Evolutionary conservation across 768 basidiomycete genomes (phyloP).

Genomic region (Lanmaoa pseudosensibilis): DNA sequence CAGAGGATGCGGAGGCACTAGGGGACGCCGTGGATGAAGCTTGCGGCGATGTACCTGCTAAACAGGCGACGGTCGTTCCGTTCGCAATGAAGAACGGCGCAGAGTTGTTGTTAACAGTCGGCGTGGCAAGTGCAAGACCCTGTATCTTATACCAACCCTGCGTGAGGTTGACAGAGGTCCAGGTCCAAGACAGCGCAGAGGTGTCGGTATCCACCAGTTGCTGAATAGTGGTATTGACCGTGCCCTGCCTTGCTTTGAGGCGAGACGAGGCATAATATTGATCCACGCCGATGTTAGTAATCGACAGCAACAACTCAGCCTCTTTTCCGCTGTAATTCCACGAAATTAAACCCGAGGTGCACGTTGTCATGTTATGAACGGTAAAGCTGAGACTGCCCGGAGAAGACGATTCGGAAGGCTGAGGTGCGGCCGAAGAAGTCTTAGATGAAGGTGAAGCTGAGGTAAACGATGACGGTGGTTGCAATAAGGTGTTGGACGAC

Average conservation of each 20-base stretch:
- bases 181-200: constrained; percentile 31
- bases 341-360: constrained; percentile 31
- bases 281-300: constrained; percentile 43
- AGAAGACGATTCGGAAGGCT: constrained; percentile 11
- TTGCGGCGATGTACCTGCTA: constrained; percentile 18
- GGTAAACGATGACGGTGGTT: constrained; percentile 4
- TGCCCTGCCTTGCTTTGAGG: constrained; percentile 1
- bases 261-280: constrained; percentile 13
- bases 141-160: constrained; percentile 48
- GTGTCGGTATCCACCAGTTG: constrained; percentile 33
- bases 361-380: constrained; percentile 36
- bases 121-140: constrained; percentile 17
- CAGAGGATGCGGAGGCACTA: constrained; percentile 16
- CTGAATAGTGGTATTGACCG: constrained; percentile 9
- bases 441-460: constrained; percentile 7
- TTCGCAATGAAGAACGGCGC: constrained; percentile 36
- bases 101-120: constrained; percentile 21
- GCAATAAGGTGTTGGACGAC: background rate
- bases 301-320: constrained; percentile 33
- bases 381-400: constrained; percentile 21
- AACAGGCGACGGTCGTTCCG: constrained; percentile 38
- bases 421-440: constrained; percentile 15
- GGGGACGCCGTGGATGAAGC: constrained; percentile 15
- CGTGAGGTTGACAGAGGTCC: constrained; percentile 47
- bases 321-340: constrained; percentile 43